Base-by-base conservation (phyloP, 305 asterid species). In the Euphrasia arctica region DNA sequence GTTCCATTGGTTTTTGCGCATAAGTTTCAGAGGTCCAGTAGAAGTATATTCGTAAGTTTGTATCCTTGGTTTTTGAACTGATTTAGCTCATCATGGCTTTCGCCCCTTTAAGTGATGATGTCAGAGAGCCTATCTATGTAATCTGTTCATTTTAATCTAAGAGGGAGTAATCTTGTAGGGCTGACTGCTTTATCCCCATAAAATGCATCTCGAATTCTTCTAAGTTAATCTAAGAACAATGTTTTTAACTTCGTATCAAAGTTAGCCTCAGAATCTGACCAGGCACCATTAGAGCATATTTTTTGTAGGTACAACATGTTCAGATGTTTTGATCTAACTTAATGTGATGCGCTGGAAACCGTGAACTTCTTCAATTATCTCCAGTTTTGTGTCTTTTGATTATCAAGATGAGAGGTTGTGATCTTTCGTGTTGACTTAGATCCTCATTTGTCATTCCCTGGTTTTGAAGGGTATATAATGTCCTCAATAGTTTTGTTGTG, bases 21-120 rank as follows among this genome's bases (percentile, higher is more conserved):
- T 45, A 54, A 60, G 43, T 39, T 29, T n/a, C 13, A 12, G n/a
- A 36, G 62, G 11, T 54, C 45, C 60, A 22, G n/a, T 47, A 48
- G 18, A 47, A 14, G 22, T 49, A 4, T 31, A 32, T 59, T 28
- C 36, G 0, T 32, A 4, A 32, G 36, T 25, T 25, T 25, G 27
- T 32, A 32, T 32, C 5, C 50, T 43, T 58, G 67, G 60, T 13
- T 34, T 12, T 67, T 67, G 68, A n/a, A 43, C 42, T 63, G 18
- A 63, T 49, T 43, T 59, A 56, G 63, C 58, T 67, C 31, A 48
- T 49, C 60, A 62, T 47, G 13, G 64, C 2, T 32, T 55, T 49
- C 13, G 41, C 3, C 27, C 13, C 34, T 10, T 18, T 12, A 65
- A 50, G 58, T 18, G 48, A 39, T 14, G 18, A 31, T 11, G 48